A percentile compares a stretch with the other conserved stretches of the same genome.
Evolutionary conservation across 2,329 filamentous ascomycete genomes (phyloP).

Genomic region (Colletotrichum sp.): DNA sequence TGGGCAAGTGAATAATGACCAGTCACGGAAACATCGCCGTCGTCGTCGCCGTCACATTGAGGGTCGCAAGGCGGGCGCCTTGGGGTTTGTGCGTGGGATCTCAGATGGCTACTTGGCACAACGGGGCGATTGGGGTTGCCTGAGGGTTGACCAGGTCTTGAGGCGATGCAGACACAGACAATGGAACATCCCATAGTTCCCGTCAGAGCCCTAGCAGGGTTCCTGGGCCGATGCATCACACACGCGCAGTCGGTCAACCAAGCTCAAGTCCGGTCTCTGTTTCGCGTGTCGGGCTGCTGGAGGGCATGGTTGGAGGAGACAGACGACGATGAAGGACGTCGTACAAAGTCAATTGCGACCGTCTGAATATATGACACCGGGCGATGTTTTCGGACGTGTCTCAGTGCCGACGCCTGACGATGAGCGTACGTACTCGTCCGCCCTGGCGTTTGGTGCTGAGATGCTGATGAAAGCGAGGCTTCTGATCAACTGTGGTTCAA

Average conservation of each 20-base stretch:
- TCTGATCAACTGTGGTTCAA: not conserved
- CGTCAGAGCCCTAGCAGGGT: not conserved
- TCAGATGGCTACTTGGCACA: not conserved
- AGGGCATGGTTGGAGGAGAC: not conserved
- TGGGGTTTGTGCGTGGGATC: not conserved
- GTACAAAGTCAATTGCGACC: slow-evolving; percentile 1
- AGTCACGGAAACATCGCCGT: not conserved
- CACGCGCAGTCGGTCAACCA: not conserved
- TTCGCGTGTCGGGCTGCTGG: not conserved
- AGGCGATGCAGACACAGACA: not conserved
- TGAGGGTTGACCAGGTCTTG: not conserved
- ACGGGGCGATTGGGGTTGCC: not conserved
- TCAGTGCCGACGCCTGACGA: slow-evolving; percentile 1
- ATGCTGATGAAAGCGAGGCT: not conserved
- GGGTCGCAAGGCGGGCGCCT: not conserved
- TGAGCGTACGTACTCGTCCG: not conserved
- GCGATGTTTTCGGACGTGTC: slow-evolving; percentile 13
- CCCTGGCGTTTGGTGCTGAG: not conserved
- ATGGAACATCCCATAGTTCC: not conserved
- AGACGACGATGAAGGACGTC: not conserved
- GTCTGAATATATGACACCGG: slow-evolving; percentile 9
- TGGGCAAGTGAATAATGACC: not conserved
- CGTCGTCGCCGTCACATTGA: not conserved
- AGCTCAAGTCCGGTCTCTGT: not conserved
- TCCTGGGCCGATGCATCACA: not conserved